Evolutionary conservation across 2,329 filamentous ascomycete genomes (phyloP).

Genomic region (Metarhizium robertsii): DNA sequence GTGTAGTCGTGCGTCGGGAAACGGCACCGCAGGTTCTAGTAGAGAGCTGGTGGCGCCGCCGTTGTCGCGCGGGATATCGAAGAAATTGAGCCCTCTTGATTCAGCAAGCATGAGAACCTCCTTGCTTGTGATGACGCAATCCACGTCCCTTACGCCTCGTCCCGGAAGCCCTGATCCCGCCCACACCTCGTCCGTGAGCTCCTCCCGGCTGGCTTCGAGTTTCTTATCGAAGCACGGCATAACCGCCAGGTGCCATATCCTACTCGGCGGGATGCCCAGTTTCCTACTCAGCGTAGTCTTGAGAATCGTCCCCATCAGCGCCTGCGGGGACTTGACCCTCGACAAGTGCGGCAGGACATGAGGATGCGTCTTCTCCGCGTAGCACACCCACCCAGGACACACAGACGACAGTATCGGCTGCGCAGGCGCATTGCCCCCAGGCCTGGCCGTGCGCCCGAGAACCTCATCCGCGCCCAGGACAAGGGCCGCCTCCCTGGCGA

Average conservation of each 20-base stretch:
- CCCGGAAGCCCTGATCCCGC: constrained; percentile 36
- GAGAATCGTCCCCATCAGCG: constrained; percentile 77
- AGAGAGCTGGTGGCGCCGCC: constrained; percentile 45
- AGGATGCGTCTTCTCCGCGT: constrained; percentile 95
- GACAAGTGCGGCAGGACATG: constrained; percentile 88
- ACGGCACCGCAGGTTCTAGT: constrained; percentile 34
- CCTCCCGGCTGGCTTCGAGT: constrained; percentile 85
- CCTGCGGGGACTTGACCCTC: constrained; percentile 86
- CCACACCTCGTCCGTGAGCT: constrained; percentile 80
- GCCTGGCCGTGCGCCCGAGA: constrained; percentile 20
- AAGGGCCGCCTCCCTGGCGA: constrained; percentile 72
- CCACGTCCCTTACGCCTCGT: constrained; percentile 70
- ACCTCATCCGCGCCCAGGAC: constrained; percentile 70
- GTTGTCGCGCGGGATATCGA: constrained; percentile 35
- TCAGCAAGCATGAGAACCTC: constrained; percentile 86
- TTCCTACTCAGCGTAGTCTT: constrained; percentile 74
- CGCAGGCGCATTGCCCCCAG: constrained; percentile 9
- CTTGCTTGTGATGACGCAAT: constrained; percentile 95
- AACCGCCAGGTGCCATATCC: constrained; percentile 88
- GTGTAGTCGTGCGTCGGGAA: constrained; percentile 64
- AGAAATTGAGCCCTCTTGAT: constrained; percentile 69
- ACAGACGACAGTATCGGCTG: constrained; percentile 74
- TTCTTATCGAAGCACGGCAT: constrained; percentile 99
- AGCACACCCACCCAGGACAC: constrained; percentile 97
- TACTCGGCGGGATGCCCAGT: constrained; percentile 62